A percentile compares a stretch with the other conserved stretches of the same genome.
These are phyloP conservation scores for Fimicolochytrium jonesii DNA, from an alignment of 192 early-diverging fungal genomes.

Conservation along the genomic window DNA sequence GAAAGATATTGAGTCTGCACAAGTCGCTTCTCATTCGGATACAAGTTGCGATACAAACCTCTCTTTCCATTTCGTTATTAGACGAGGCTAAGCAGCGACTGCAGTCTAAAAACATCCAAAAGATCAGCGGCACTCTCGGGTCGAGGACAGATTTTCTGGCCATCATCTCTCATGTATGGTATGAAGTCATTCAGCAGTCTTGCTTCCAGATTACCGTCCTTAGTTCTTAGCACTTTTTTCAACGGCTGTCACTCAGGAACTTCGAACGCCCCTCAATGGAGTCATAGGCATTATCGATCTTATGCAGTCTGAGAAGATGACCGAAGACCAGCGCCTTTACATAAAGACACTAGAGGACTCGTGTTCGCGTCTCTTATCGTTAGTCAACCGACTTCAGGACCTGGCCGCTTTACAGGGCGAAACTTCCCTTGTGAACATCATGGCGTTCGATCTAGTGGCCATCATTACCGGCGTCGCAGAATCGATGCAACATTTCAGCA, in stretches of 20 bases:
- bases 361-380: conserved; percentile 1
- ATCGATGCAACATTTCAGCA: conserved; percentile 5
- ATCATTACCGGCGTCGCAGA: conserved; percentile 9
- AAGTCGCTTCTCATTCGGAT: too few species aligned
- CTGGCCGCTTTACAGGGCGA: conserved; percentile 3
- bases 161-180: not conserved
- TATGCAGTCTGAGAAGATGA: conserved; percentile 14
- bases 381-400: conserved; percentile 23
- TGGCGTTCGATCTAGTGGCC: conserved; percentile 8
- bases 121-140: not conserved
- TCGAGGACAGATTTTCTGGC: not conserved
- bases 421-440: not conserved
- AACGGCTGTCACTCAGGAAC: not conserved
- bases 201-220: not conserved
- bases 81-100: not conserved
- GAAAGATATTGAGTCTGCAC: too few species aligned
- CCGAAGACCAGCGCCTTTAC: conserved; percentile 15
- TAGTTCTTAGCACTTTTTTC: not conserved
- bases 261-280: conserved; percentile 22
- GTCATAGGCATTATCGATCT: conserved; percentile 21
- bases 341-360: conserved; percentile 18
- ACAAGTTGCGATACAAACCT: too few species aligned
- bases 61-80: not conserved
- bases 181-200: not conserved
- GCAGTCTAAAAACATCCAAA: not conserved